Conservation (phyloP, 2,329 filamentous ascomycete genomes). For the Beauveria rudraprayagi region DNA sequence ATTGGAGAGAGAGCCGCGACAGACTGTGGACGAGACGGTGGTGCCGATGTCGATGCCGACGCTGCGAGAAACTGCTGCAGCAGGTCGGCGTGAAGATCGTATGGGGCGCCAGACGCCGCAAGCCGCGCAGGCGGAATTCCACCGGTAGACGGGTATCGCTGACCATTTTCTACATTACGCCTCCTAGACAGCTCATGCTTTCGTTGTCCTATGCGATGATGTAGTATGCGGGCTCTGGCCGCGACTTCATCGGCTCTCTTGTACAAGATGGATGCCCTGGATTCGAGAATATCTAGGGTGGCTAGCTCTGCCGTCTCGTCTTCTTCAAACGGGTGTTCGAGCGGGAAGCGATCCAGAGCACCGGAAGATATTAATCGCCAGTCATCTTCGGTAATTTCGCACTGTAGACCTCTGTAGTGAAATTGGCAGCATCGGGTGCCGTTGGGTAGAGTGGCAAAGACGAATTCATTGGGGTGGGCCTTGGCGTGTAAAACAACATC, state of each 20-base stretch:
- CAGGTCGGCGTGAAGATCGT: slow-evolving; percentile 46
- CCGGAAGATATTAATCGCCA: slow-evolving; percentile 78
- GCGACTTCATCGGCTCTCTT: slow-evolving; percentile 71
- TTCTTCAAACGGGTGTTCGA: slow-evolving; percentile 72
- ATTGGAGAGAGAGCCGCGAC: slow-evolving; percentile 19
- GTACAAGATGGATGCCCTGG: slow-evolving; percentile 66
- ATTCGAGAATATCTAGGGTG: slow-evolving; percentile 76
- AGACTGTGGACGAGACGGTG: slow-evolving; percentile 22
- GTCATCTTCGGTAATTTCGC: slow-evolving; percentile 83
- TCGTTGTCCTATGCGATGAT: slow-evolving; percentile 55
- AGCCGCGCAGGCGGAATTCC: slow-evolving; percentile 14
- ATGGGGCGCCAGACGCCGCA: slow-evolving; percentile 24
- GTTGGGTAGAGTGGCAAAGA: slow-evolving; percentile 59
- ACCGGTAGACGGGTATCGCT: slow-evolving; percentile 26
- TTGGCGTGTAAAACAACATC: slow-evolving; percentile 81
- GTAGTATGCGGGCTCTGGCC: slow-evolving; percentile 60
- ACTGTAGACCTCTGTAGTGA: slow-evolving; percentile 68
- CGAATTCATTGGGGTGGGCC: slow-evolving; percentile 70
- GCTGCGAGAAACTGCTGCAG: slow-evolving; percentile 42
- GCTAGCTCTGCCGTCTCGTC: slow-evolving; percentile 81
- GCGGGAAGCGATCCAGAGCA: slow-evolving; percentile 69
- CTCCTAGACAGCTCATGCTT: slow-evolving; percentile 24
- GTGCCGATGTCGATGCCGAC: slow-evolving; percentile 11
- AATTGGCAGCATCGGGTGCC: slow-evolving; percentile 72
- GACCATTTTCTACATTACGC: slow-evolving; percentile 22